Evolutionary conservation across 768 basidiomycete species (phyloP), one percentile per base, ranked within the genome.

Genomic region (Phanerochaete carnosa): DNA sequence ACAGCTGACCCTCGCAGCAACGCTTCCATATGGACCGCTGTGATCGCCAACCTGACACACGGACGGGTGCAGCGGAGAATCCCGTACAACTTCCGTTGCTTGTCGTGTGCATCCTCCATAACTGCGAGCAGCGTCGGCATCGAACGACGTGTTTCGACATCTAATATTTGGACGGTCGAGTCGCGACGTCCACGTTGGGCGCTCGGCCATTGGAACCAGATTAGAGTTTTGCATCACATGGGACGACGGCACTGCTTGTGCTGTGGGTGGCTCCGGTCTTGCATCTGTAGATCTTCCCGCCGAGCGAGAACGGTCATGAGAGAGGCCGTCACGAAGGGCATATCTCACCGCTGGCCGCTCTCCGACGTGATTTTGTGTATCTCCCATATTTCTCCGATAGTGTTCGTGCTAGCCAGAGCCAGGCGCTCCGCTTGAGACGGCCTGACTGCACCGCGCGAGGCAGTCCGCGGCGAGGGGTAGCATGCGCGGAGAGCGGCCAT

Each of bases 1-100:
- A 52, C 51, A 52, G 29, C 29, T 52, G 51, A 52, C 51, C 22
- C 29, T 29, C 51, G 51, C 28, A 52, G 51, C 51, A 29, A 52
- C 28, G 51, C 51, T 33, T 33, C 51, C 51, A 52, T 52, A 30
- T 52, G 51, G 51, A 33, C 11, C 6, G 29, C 51, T 16, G 5
- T 30, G 29, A 32, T 30, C 29, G 51, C 7, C 7, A 49, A 25
- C 16, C 47, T 49, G 47, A 49, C 47, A 49, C 47, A 49, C 28
- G 30, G 29, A 33, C 28, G 30, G 22, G 32, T n/a, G 29, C 47
- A 30, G n/a, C n/a, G 30, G 23, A 30, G 28, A 7, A 52, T 6
- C 29, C 51, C 28, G 33, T 29, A 30, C 51, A 49, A 30, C 51
- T 52, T n/a, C 51, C 51, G 47, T 9, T 15, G 8, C 47, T 26